Base-by-base conservation (phyloP, 2,329 filamentous ascomycete species). In the Colletotrichum caudatum region DNA sequence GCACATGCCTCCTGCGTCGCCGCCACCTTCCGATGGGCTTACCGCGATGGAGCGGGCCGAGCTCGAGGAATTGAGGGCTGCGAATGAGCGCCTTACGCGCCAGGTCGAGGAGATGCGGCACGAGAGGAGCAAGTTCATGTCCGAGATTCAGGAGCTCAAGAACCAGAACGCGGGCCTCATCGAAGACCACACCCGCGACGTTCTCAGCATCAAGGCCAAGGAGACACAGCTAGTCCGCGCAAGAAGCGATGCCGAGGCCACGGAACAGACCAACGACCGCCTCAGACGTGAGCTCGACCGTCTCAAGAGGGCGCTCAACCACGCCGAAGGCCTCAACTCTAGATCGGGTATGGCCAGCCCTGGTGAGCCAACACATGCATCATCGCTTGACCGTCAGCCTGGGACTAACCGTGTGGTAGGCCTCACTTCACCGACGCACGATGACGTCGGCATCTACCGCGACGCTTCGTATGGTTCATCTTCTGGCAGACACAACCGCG, bases 91-190 rank as follows among this genome's bases (percentile, higher is more conserved):
- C 39, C 85, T 97, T 6, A 85, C 89, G 29, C 90, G 91, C 66
- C 89, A 94, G 74, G 89, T 91, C 12, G 94, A 97, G 65, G 95
- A 97, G 56, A 85, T 95, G 76, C 90, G 94, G 66, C 89, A 93
- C 58, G 95, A 98, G 78, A 91, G 94, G 73, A 90, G 91, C 69
- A 95, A 92, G 77, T 88, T 97, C 60, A 88, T 91, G 71, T 96
- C 94, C 0, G 94, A 98, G 80, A 92, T 98, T 53, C 92, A 95
- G 76, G 96, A 98, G 81, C 88, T 99, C 39, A 97, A 98, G 82
- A 97, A 97, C 77, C 94, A 98, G 80, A 99, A 99, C 78, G 96
- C 96, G 33, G 93, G 96, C 74, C 86, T 99, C 44, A 99, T 99
- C 73, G 96, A 99, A 82, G 95, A 98, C 77, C 95, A 98, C 80